Percentiles rank a stretch among this genome's conserved stretches.
These are phyloP conservation scores for Aspergillus mulundensis DNA, from an alignment of 495 filamentous ascomycete species.

Conservation along the genomic window DNA sequence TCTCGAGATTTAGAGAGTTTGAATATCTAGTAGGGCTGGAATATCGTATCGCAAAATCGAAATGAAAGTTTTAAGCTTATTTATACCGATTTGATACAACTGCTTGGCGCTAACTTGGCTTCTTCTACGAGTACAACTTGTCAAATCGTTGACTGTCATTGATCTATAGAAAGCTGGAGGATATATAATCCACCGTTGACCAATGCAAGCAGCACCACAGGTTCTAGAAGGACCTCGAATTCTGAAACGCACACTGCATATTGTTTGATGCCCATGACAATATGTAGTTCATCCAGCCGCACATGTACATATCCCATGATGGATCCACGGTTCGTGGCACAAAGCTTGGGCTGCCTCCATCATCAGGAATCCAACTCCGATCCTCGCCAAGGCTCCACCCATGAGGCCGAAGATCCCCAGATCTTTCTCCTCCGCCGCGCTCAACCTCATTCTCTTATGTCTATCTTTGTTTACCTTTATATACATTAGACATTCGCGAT, in stretches of 20 bases:
- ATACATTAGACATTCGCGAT: neutral
- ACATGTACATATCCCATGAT: neutral
- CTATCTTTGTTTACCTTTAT: neutral
- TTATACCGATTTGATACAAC: neutral
- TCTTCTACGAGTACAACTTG: no score
- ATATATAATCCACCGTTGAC: neutral
- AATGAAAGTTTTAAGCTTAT: neutral
- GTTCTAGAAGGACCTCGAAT: neutral
- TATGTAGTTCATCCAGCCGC: neutral
- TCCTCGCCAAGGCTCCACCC: neutral
- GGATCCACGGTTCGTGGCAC: neutral
- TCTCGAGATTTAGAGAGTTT: no score
- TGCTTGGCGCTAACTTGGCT: neutral
- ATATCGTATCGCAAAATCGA: no score
- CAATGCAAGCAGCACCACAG: neutral
- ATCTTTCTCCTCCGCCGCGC: neutral
- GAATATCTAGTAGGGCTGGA: no score
- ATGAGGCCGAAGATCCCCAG: neutral
- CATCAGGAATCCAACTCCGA: neutral
- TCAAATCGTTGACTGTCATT: no score
- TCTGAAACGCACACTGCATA: neutral
- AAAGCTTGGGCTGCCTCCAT: neutral
- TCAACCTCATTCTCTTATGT: neutral
- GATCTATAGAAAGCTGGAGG: no score
- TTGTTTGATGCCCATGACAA: neutral